These are phyloP conservation scores for Candida caryicola DNA, from an alignment of 805 yeast genomes.

Conservation along the genomic window DNA sequence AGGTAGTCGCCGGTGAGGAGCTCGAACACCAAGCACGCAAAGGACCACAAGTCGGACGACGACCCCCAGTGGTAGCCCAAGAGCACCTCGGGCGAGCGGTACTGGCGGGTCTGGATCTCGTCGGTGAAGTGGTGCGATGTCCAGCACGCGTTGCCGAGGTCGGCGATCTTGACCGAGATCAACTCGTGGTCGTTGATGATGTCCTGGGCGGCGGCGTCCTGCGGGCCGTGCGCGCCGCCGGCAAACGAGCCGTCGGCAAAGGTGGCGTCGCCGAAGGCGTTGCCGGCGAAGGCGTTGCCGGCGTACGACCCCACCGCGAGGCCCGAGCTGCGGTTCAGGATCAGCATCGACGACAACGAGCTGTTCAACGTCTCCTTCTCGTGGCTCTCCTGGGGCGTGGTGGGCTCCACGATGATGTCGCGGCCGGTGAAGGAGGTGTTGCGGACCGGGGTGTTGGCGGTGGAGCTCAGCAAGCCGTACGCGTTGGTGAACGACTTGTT, in stretches of 20 bases:
- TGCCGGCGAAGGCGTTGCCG: conserved; percentile 13
- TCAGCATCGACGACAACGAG: conserved; percentile 43
- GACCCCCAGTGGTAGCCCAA: conserved; percentile 82
- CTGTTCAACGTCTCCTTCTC: conserved; percentile 31
- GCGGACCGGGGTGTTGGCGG: conserved; percentile 39
- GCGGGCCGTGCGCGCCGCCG: conserved; percentile 10
- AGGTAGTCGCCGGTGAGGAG: conserved; percentile 90
- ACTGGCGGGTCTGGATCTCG: conserved; percentile 68
- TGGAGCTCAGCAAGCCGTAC: conserved; percentile 36
- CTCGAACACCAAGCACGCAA: conserved; percentile 89
- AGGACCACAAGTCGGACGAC: conserved; percentile 93
- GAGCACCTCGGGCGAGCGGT: conserved; percentile 62
- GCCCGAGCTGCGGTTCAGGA: conserved; percentile 19
- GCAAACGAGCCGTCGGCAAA: conserved; percentile 4
- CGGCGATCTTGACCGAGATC: conserved; percentile 56
- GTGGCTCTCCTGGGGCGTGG: conserved; percentile 8
- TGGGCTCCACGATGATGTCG: conserved; percentile 7
- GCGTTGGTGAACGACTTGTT: conserved; percentile 39
- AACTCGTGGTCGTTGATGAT: conserved; percentile 17
- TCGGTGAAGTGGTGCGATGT: conserved; percentile 59
- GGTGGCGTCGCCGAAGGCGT: conserved; percentile 6
- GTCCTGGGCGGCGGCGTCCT: background rate
- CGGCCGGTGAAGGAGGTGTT: conserved; percentile 10
- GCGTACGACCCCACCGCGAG: conserved; percentile 5
- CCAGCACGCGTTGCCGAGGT: conserved; percentile 71